These are phyloP conservation scores for Globisporangium takayamanum DNA, from an alignment of 352 stramenopile species.

Conservation along the genomic window DNA sequence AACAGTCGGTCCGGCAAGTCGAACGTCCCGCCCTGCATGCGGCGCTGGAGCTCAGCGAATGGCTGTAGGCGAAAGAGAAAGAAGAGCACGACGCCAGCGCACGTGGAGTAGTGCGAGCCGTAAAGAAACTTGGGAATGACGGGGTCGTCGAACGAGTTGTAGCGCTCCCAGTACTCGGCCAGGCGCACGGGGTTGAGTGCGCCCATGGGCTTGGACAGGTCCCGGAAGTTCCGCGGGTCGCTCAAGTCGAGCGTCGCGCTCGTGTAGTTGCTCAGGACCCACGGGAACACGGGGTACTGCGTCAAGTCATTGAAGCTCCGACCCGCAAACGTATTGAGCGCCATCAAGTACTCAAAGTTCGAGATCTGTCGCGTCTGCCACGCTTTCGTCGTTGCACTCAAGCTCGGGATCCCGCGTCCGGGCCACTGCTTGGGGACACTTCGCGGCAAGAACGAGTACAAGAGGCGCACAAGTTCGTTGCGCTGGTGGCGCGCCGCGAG, in stretches of 20 bases:
- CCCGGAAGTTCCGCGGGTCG: conserved; percentile 91
- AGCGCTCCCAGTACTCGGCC: conserved; percentile 93
- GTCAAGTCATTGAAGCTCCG: conserved; percentile 90
- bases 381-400: conserved; percentile 56
- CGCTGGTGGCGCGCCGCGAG: conserved; percentile 61
- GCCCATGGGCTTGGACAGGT: conserved; percentile 97
- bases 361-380: conserved; percentile 78
- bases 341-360: conserved; percentile 97
- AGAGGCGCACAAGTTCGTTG: conserved; percentile 60
- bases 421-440: conserved; percentile 76
- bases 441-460: conserved; percentile 74
- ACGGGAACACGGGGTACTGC: conserved; percentile 96
- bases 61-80: conserved; percentile 98
- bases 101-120: conserved; percentile 96
- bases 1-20: conserved; percentile 98
- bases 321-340: conserved; percentile 88
- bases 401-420: conserved; percentile 35
- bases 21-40: conserved; percentile 96
- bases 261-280: conserved; percentile 82
- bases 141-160: conserved; percentile 88
- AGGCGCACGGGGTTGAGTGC: conserved; percentile 93
- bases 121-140: conserved; percentile 89
- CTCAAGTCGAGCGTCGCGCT: conserved; percentile 63
- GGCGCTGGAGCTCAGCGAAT: conserved; percentile 94
- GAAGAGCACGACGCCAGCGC: conserved; percentile 95